Evolutionary conservation across 179 eudicot species (phyloP), one percentile per base, ranked within the genome.

Genomic region (Amaranthus tricolor): DNA sequence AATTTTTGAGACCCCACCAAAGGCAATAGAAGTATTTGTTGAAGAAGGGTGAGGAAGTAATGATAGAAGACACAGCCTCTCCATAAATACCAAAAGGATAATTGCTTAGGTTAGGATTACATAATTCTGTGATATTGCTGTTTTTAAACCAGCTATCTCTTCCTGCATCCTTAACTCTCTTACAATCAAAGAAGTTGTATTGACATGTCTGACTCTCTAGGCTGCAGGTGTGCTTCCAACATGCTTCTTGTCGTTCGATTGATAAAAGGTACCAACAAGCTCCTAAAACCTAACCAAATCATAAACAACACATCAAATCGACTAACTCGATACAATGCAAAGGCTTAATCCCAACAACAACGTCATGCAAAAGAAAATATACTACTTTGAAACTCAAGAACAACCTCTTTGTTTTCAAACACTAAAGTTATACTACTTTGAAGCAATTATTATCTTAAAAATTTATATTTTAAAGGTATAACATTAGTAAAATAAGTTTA

Each of bases 1-100:
- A 83, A 78, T 85, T 90, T 77, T 78, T 82, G 74, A 94, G 86
- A 52, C 97, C 97, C 89, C 96, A 94, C 98, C 97, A 94, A 51
- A 94, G 87, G 76, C 98, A 90, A 79, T 92, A 94, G 71, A 92
- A 89, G 79, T 84, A 90, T 70, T 87, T 92, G 40, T 84, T 85
- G 51, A 85, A 11, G 73, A 94, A 85, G 3, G 57, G 63, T 4
- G 90, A 72, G 15, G 96, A 84, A 24, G 93, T 80, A 45, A 90
- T 91, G 20, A 81, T 76, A 19, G 88, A 85, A 16, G 82, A 84
- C 50, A 87, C 81, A 5, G 94, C 94, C 73, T 80, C 85, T 6
- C 77, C 88, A 81, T 83, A 94, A 80, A 94, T 85, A 6, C 98
- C 98, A 62, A 84, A 94, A 4, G 87, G 71, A 76, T 82, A 92